A percentile compares a stretch with the other conserved stretches of the same genome.
These are phyloP conservation scores for Phytophthora chlamydospora DNA, from an alignment of 352 stramenopile species.

Conservation along the genomic window DNA sequence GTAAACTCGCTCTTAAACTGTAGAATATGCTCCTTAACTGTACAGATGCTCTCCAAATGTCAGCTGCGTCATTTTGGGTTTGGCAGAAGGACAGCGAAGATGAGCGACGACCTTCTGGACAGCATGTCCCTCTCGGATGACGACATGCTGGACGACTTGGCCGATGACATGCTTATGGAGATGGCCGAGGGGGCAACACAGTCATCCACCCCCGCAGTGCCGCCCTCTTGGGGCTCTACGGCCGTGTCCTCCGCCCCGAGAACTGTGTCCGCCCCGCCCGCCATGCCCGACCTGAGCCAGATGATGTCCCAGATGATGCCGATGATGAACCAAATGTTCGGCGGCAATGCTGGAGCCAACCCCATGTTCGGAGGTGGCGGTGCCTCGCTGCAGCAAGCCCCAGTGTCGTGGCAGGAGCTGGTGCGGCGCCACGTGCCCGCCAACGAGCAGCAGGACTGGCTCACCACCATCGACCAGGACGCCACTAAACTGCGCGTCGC, in stretches of 20 bases:
- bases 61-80: too few relatives aligned
- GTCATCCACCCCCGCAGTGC: constrained; percentile 27
- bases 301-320: constrained; percentile 91
- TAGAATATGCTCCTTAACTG: background rate
- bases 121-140: constrained; percentile 88
- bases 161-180: constrained; percentile 84
- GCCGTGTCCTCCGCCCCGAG: constrained; percentile 9
- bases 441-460: constrained; percentile 67
- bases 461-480: constrained; percentile 69
- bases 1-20: constrained; percentile 5
- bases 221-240: constrained; percentile 36
- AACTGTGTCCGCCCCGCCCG: constrained; percentile 1
- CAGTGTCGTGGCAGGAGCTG: constrained; percentile 72
- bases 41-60: background rate
- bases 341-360: constrained; percentile 35
- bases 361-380: constrained; percentile 29
- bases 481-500: constrained; percentile 45
- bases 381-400: constrained; percentile 38
- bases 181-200: constrained; percentile 45
- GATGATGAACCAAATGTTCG: constrained; percentile 88
- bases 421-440: constrained; percentile 63
- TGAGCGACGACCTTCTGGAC: constrained; percentile 83
- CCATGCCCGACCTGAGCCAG: constrained; percentile 72
- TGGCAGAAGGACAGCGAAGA: constrained; percentile 18
- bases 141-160: constrained; percentile 81